A percentile compares a stretch with the other conserved stretches of the same genome.
Conservation (phyloP, 768 basidiomycete genomes). For the Podaxis rugospora region DNA sequence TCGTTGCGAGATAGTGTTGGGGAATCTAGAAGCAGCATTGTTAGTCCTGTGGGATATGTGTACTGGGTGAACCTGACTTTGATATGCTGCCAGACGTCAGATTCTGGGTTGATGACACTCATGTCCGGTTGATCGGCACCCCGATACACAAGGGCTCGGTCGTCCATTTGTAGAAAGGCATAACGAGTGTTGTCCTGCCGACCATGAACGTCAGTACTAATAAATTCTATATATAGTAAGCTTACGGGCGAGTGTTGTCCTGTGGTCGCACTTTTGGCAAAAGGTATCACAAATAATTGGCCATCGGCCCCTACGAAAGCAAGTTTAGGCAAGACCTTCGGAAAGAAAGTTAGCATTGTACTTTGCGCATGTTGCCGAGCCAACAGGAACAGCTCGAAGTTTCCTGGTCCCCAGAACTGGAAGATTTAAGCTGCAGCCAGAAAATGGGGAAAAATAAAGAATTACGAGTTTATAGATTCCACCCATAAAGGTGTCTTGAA, state of each 20-base stretch:
- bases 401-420: slow-evolving; percentile 93
- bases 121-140: slow-evolving; percentile 97
- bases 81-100: slow-evolving; percentile 97
- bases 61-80: slow-evolving; percentile 46
- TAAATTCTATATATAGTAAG: slow-evolving; percentile 5
- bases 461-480: slow-evolving; percentile 73
- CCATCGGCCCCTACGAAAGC: slow-evolving; percentile 46
- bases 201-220: neutral
- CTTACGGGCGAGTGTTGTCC: slow-evolving; percentile 87
- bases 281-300: slow-evolving; percentile 82
- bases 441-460: neutral
- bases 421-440: slow-evolving; percentile 8
- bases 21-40: slow-evolving; percentile 58
- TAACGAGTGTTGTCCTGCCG: slow-evolving; percentile 90
- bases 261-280: slow-evolving; percentile 92
- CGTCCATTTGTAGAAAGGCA: slow-evolving; percentile 94
- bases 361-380: slow-evolving; percentile 51
- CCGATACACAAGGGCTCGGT: slow-evolving; percentile 87
- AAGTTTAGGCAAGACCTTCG: neutral
- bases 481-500: slow-evolving; percentile 83
- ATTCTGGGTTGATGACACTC: slow-evolving; percentile 97
- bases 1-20: slow-evolving; percentile 77
- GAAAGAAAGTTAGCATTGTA: slow-evolving; percentile 23
- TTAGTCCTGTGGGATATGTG: neutral
- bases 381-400: slow-evolving; percentile 81